Percentiles rank a stretch among this genome's conserved stretches.
Evolutionary conservation across 345 rosid species (phyloP).

Genomic region (Nephelium lappaceum): DNA sequence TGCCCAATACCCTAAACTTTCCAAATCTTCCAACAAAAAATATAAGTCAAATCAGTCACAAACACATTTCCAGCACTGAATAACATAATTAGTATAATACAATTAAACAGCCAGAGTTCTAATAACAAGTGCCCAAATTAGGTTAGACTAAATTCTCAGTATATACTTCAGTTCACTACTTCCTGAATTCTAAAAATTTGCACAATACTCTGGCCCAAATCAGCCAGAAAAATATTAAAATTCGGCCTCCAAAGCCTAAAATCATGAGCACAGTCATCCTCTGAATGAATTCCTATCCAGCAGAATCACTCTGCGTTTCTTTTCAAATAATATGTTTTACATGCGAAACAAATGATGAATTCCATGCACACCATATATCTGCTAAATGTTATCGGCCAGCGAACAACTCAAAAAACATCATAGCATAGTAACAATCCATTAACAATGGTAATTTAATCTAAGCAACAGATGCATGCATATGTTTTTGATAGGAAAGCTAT

Average conservation of each 20-base stretch:
- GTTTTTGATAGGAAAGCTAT: neutral
- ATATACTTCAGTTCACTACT: neutral
- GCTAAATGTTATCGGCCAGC: neutral
- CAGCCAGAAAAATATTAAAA: neutral
- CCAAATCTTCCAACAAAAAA: neutral
- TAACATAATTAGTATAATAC: neutral
- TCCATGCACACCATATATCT: neutral
- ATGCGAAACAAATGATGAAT: neutral
- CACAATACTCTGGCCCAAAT: neutral
- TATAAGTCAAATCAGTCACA: neutral
- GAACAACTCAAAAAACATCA: neutral
- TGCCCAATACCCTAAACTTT: neutral
- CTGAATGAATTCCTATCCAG: neutral
- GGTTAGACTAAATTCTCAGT: constrained; percentile 3
- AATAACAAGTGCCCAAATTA: neutral
- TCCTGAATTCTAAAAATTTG: neutral
- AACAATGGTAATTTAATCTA: neutral
- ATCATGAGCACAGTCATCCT: neutral
- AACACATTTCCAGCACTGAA: neutral
- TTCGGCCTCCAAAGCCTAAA: neutral
- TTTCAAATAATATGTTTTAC: neutral
- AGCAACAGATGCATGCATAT: neutral
- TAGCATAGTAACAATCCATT: constrained; percentile 5
- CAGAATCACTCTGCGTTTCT: neutral
- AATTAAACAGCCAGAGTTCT: neutral